These are phyloP conservation scores for Cnidoscolus chayamansa DNA, from an alignment of 441 rosid species.

Conservation along the genomic window DNA sequence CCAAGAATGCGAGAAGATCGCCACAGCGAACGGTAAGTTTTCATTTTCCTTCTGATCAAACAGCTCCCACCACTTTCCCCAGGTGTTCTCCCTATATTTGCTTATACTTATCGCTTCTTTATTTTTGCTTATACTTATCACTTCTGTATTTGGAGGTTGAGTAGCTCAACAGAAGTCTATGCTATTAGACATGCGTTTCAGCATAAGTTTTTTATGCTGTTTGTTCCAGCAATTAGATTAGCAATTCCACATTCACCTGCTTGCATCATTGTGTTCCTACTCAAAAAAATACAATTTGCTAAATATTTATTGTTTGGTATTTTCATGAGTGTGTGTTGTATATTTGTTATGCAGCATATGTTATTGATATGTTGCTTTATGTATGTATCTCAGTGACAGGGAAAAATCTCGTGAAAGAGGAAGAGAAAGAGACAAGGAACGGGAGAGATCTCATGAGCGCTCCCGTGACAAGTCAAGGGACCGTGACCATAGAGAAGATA, in stretches of 20 bases:
- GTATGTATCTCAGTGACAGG: conserved; percentile 36
- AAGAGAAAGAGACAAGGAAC: too few relatives aligned
- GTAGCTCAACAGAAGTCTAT: neutral
- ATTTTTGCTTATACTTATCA: neutral
- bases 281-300: neutral
- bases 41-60: too few relatives aligned
- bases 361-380: neutral
- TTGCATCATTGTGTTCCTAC: neutral
- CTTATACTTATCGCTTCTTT: neutral
- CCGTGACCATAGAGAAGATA: conserved; percentile 74
- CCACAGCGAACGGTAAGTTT: conserved; percentile 47
- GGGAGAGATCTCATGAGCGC: conserved; percentile 57
- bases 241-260: neutral
- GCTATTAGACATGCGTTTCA: neutral
- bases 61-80: too few relatives aligned
- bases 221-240: neutral
- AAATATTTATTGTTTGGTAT: neutral
- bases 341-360: neutral
- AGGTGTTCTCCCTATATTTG: neutral
- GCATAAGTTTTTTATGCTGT: neutral
- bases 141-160: neutral
- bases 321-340: neutral
- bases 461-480: conserved; percentile 74
- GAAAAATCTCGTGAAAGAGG: conserved; percentile 23
- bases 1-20: conserved; percentile 73